Base-by-base conservation (phyloP, 2,329 filamentous ascomycete species). In the Penicillium sp. region DNA sequence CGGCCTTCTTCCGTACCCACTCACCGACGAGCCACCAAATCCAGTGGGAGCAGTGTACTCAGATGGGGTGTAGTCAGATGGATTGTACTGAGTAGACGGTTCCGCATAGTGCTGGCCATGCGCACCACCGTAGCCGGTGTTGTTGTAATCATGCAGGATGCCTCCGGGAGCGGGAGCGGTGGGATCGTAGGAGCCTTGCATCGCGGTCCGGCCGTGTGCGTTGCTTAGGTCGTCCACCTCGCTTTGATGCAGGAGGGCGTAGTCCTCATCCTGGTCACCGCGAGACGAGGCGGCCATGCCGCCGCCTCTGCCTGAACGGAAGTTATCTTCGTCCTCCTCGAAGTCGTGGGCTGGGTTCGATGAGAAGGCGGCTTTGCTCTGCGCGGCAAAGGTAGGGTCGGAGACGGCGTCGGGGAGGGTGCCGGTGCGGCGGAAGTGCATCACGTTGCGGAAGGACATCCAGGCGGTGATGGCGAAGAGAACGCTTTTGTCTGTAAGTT, bases 361-460 rank as follows among this genome's bases (percentile, higher is more conserved):
- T 8, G 76, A 78, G 64, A 79, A 79, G 30, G 75, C 77, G 19
- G 76, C 76, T 59, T 79, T 77, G 56, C 71, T 74, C 56, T 79
- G 77, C n/a, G 75, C 75, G 17, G 79, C 77, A 65, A 81, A 79
- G 40, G 79, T 78, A 4, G 74, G 72, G 42, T 78, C 75, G 8
- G 73, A 72, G 40, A 72, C 68, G 2, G 72, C 67, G 35, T 75
- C 73, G 45, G 82, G 82, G 53, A 84, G 75, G 45, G 78, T 77
- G 56, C 83, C 83, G 44, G 81, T 82, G 60, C 79, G 78, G 59
- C 81, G 80, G 74, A 81, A 84, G 63, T 83, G 77, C 67, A 78
- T 73, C 54, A 84, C 75, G 58, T 80, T 82, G 65, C 81, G 78
- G 64, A 82, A 73, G 31, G 81, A 83, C 59, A 86, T 76, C 59